Percentiles rank a stretch among this genome's conserved stretches.
Evolutionary conservation across 1,284 basidiomycete species (phyloP).

Genomic region (Cystobasidium sp.): DNA sequence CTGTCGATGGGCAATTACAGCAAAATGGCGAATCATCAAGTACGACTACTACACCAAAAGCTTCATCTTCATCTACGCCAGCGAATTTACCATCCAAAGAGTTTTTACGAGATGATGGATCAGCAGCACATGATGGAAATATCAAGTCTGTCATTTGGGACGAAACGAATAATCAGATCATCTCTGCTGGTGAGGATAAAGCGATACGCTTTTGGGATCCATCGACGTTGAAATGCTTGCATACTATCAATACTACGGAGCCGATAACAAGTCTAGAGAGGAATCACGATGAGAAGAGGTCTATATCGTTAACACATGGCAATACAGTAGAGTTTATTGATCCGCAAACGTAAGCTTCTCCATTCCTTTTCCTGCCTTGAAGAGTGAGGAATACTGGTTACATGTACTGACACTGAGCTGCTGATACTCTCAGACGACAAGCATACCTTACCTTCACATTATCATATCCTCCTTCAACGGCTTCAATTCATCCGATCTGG

Average conservation of each 20-base stretch:
- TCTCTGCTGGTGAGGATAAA: conserved; percentile 90
- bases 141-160: conserved; percentile 94
- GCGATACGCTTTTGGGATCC: conserved; percentile 69
- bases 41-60: conserved; percentile 59
- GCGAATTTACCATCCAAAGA: conserved; percentile 27
- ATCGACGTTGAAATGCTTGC: conserved; percentile 19
- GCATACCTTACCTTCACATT: conserved; percentile 58
- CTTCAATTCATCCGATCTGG: conserved; percentile 70
- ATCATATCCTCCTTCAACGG: conserved; percentile 18
- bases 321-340: conserved; percentile 82
- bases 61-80: conserved; percentile 46
- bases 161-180: conserved; percentile 74
- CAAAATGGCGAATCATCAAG: conserved; percentile 62
- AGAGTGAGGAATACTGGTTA: neutral
- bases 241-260: conserved; percentile 21
- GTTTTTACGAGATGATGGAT: conserved; percentile 37
- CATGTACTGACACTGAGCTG: neutral
- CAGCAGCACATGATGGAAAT: conserved; percentile 73
- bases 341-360: conserved; percentile 57
- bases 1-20: conserved; percentile 77
- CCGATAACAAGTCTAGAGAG: conserved; percentile 88
- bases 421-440: neutral
- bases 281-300: conserved; percentile 54
- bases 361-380: neutral
- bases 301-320: conserved; percentile 82